Evolutionary conservation across 192 early-diverging fungal genomes (phyloP), one percentile per base, ranked within the genome.

Genomic region (Mortierella alpina): DNA sequence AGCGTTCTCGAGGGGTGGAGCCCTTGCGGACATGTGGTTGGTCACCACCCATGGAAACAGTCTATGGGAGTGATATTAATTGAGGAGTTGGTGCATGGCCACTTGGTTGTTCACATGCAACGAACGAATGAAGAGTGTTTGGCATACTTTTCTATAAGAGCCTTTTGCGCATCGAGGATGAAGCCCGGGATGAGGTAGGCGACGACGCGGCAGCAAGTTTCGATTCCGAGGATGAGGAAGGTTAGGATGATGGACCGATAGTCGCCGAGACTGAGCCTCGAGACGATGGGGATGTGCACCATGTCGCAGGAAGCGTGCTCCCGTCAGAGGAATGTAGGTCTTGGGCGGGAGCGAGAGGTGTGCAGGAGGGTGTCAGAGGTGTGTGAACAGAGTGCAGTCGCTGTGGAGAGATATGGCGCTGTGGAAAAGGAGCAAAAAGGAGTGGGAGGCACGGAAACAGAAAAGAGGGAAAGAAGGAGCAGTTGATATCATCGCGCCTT

Each of bases 251-350:
- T 75, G 47, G 71, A 75, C 57, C 54, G 47, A 52, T 83, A 83
- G 59, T 83, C 81, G 9, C 67, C 56, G 3, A 83, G 52, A 68
- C 72, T 72, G 22, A 83, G 63, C 50, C 81, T 52, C 41, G 81
- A 83, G 57, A 83, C 53, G 31, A 83, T 70, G 4, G 81, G 81
- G 41, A 83, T 83, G 41, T 70, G 60, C 31, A 77, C 60, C 78
- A 81, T 81, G 31, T 31, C 31, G 31, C 31, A 31, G 31, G 31
- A 31, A 31, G 31, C 31, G 31, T 31, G 31, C 31, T 31, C 31
- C 31, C 3, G 31, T 2, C 31, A 31, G 31, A 31, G 31, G 31
- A 31, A 31, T 31, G 31, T 1, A 31, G 3, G 31, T 31, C 31
- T 31, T 31, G 31, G 31, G 31, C 31, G 31, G 3, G 31, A 31